phyloP scores from a whole-genome alignment of 208 protist genomes.

The Herpetomonas tarakana region DNA sequence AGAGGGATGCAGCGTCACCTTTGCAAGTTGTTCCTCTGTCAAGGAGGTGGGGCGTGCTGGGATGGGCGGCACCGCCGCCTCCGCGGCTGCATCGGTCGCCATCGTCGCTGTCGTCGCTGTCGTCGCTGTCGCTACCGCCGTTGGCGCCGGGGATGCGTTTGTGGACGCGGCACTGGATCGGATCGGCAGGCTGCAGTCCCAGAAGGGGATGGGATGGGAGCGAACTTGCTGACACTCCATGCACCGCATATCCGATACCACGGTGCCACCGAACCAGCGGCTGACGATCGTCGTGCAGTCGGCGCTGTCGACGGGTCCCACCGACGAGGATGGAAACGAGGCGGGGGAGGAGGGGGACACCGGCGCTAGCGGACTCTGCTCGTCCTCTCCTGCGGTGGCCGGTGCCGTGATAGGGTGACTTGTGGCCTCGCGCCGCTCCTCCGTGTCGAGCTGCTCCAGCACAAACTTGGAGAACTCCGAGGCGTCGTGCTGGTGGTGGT shows the following conservation, averaged over 20 bases:
- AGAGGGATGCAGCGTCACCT: not conserved
- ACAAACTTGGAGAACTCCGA: slow-evolving; percentile 70
- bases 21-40: too few relatives aligned
- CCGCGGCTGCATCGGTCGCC: not conserved
- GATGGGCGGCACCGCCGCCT: too few relatives aligned
- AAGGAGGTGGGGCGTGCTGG: too few relatives aligned
- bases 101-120: not conserved
- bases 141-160: too few relatives aligned
- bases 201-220: slow-evolving; percentile 32
- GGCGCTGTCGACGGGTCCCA: not conserved
- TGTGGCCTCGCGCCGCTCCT: not conserved
- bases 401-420: too few relatives aligned
- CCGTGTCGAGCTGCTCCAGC: slow-evolving; percentile 50
- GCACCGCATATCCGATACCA: slow-evolving; percentile 43
- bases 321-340: slow-evolving; percentile 1
- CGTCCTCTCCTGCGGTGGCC: slow-evolving; percentile 3
- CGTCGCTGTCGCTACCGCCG: not conserved
- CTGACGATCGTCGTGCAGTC: slow-evolving; percentile 18
- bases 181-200: slow-evolving; percentile 37
- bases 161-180: too few relatives aligned
- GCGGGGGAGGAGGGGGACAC: slow-evolving; percentile 11
- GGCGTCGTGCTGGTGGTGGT: slow-evolving; percentile 66
- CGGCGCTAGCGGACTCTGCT: slow-evolving; percentile 1
- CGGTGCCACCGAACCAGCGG: slow-evolving; percentile 50
- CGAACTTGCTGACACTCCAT: slow-evolving; percentile 25